Percentiles rank a stretch among this genome's conserved stretches.
Conservation (phyloP, 2,329 filamentous ascomycete species). For the Chaetomium globosum region DNA sequence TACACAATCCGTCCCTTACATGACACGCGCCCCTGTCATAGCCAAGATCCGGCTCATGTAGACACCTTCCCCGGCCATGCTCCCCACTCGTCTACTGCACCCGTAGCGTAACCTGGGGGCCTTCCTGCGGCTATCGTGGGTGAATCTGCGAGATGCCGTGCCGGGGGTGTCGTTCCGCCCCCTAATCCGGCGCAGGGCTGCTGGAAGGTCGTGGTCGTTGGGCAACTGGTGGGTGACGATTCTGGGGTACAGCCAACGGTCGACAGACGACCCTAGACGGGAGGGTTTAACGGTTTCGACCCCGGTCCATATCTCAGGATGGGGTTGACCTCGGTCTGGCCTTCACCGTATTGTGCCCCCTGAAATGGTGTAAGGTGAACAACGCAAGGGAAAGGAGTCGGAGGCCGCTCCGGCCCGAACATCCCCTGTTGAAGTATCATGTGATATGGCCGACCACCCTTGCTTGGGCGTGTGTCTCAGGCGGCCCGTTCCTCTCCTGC, state of each 20-base stretch:
- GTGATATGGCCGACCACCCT: background rate
- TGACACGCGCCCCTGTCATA: constrained; percentile 5
- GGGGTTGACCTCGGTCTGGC: constrained; percentile 3
- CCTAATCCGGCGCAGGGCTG: background rate
- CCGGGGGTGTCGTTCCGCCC: constrained; percentile 6
- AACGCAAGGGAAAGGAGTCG: background rate
- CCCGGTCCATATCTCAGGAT: background rate
- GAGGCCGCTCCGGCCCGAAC: background rate
- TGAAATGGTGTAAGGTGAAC: background rate
- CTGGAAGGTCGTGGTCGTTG: background rate
- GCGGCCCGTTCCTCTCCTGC: constrained; percentile 24
- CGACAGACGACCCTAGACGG: background rate
- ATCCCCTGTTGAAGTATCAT: constrained; percentile 5
- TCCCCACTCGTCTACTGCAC: constrained; percentile 8
- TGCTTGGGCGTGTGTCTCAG: background rate
- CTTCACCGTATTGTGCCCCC: background rate
- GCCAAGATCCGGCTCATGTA: constrained; percentile 21
- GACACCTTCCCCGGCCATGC: constrained; percentile 12
- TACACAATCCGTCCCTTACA: constrained; percentile 1
- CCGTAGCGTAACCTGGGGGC: constrained; percentile 1
- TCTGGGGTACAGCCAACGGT: background rate
- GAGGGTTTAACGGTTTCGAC: background rate
- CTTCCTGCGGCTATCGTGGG: background rate
- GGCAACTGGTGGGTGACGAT: too few relatives aligned
- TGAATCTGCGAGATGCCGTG: constrained; percentile 10